Percentiles rank a stretch among this genome's conserved stretches.
Conservation (phyloP, 1,139 yeast genomes). For the Diutina rugosa region DNA sequence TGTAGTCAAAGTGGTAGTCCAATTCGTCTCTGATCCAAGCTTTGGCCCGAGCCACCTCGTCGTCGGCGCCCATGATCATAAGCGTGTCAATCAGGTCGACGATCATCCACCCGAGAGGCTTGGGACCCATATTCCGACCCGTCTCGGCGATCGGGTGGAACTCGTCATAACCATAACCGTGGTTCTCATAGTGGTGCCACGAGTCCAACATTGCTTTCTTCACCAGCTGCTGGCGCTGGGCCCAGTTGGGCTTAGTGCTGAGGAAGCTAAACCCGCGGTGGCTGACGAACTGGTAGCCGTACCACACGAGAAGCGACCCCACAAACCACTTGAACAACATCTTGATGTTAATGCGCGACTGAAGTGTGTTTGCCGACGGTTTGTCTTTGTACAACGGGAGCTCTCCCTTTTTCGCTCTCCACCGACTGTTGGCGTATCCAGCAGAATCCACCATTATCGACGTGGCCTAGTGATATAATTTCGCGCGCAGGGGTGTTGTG, state of each 20-base stretch:
- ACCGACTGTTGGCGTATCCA: constrained; percentile 3
- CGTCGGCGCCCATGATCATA: constrained; percentile 64
- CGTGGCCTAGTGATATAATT: neutral
- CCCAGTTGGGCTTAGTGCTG: constrained; percentile 6
- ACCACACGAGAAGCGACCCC: constrained; percentile 24
- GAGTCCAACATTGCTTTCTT: constrained; percentile 55
- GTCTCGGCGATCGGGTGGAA: constrained; percentile 44
- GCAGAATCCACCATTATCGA: neutral
- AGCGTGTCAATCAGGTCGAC: constrained; percentile 83
- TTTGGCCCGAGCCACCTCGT: constrained; percentile 52
- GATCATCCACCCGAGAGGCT: constrained; percentile 90
- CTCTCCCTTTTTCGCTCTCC: constrained; percentile 8
- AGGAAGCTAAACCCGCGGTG: constrained; percentile 6
- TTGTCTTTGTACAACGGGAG: constrained; percentile 3
- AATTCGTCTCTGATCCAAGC: constrained; percentile 57
- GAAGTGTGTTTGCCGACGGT: neutral
- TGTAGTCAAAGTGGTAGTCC: constrained; percentile 44
- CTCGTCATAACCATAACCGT: constrained; percentile 79
- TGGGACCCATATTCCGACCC: constrained; percentile 70
- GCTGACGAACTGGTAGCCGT: constrained; percentile 10
- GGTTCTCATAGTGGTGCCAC: constrained; percentile 64
- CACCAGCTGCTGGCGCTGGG: constrained; percentile 38
- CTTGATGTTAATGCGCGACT: neutral
- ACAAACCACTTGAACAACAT: constrained; percentile 34
- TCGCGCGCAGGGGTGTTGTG: neutral